A percentile compares a stretch with the other conserved stretches of the same genome.
Evolutionary conservation across 2,329 filamentous ascomycete genomes (phyloP).

Genomic region (Neofusicoccum parvum): DNA sequence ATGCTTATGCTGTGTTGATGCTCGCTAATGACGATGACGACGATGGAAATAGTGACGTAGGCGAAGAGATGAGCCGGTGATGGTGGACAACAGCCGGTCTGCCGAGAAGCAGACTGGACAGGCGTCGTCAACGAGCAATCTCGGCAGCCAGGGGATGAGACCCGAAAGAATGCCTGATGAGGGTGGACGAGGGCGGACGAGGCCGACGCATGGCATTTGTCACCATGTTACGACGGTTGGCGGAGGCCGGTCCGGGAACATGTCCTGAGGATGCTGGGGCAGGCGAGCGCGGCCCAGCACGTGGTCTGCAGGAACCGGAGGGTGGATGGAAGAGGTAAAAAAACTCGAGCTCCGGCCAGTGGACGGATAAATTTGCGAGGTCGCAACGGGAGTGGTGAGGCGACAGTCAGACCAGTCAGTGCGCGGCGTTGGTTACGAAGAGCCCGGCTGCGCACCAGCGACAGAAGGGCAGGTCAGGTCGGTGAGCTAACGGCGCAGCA

Average conservation of each 20-base stretch:
- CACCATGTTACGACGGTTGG: neutral
- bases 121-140: neutral
- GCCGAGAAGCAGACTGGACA: neutral
- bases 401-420: neutral
- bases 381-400: neutral
- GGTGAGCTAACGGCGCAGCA: neutral
- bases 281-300: neutral
- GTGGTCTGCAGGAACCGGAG: neutral
- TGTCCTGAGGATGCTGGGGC: neutral
- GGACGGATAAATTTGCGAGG: neutral
- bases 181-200: neutral
- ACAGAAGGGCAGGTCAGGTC: conserved; percentile 8
- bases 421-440: neutral
- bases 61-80: neutral
- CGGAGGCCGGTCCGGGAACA: neutral
- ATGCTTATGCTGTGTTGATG: conserved; percentile 6
- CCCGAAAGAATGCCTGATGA: neutral
- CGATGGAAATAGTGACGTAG: neutral
- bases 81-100: neutral
- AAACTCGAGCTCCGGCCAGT: neutral
- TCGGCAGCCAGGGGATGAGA: neutral
- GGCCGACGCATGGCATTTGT: neutral
- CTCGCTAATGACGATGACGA: neutral
- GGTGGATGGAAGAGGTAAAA: neutral
- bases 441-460: neutral